phyloP scores from a whole-genome alignment of 805 yeast species.

The Metschnikowia orientalis region DNA sequence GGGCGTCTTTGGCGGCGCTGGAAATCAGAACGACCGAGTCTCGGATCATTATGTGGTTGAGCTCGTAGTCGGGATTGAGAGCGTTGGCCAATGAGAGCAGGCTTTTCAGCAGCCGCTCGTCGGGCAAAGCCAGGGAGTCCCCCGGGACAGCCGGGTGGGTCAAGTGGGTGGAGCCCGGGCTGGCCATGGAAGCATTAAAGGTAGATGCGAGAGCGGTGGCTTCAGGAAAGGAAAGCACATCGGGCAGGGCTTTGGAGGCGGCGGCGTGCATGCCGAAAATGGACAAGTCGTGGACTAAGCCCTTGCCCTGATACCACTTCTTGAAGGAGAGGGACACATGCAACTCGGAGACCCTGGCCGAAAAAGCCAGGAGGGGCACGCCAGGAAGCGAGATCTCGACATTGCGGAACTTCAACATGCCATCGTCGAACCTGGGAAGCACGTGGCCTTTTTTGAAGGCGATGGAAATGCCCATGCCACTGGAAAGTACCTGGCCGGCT shows the following conservation, averaged over 20 bases:
- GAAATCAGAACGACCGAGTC: constrained; percentile 46
- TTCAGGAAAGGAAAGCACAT: constrained; percentile 16
- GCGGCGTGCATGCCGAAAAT: constrained; percentile 45
- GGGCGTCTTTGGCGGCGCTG: constrained; percentile 16
- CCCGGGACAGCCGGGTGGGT: neutral
- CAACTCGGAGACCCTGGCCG: constrained; percentile 39
- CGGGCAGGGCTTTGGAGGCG: constrained; percentile 1
- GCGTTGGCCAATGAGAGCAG: too few species aligned
- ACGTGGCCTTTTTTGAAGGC: constrained; percentile 36
- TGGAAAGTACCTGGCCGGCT: constrained; percentile 34
- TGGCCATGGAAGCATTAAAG: too few species aligned
- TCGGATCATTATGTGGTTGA: constrained; percentile 41
- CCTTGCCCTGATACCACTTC: constrained; percentile 55
- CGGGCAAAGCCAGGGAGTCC: too few species aligned
- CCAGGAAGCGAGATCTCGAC: constrained; percentile 18
- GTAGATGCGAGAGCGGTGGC: constrained; percentile 32
- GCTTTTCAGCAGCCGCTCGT: too few species aligned
- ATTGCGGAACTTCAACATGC: constrained; percentile 45
- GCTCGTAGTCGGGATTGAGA: constrained; percentile 31
- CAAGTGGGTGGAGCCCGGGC: too few species aligned
- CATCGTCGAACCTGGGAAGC: constrained; percentile 46
- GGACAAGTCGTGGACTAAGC: constrained; percentile 46
- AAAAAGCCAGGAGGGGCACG: constrained; percentile 21
- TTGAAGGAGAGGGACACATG: constrained; percentile 45
- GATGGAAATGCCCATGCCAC: constrained; percentile 35